Base-by-base conservation (phyloP, 768 basidiomycete species). In the Lentinula detonsa region DNA sequence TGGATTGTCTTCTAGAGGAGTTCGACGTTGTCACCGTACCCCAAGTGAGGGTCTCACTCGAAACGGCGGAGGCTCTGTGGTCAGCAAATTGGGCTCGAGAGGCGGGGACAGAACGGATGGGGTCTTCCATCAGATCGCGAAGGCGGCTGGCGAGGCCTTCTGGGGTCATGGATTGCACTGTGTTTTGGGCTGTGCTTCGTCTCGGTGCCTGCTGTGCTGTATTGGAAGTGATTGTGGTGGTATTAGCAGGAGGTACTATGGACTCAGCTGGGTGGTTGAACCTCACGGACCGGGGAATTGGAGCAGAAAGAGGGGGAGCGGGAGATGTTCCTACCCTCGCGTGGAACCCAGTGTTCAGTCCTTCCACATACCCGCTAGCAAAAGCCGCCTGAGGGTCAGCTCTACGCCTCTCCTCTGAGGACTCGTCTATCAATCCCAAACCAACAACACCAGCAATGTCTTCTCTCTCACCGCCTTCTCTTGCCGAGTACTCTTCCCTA, bases 391-490 rank as follows among this genome's bases (percentile, higher is more conserved):
- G 16, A 49, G 57, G 45, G 21, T 42, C 40, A 43, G 16, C 35
- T 37, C 10, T 6, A 16, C 57, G 57, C 23, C 46, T 46, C 2
- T 59, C 57, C 57, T 59, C 57, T 4, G 34, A 33, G 7, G 43
- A 48, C n/a, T 60, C 59, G 43, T 60, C 59, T 49, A 60, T 52
- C 40, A 60, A 42, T 9, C 59, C 59, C 40, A 60, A 49, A 49
- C 49, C 50, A 3, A 35, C 39, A 15, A 60, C 59, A 43, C 59
- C 59, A 50, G 50, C 28, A 5, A 60, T 60, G 9, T 21, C 59
- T 31, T 60, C 59, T 33, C 59, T 50, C 18, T 21, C 43, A 18
- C 5, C 31, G 13, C 37, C 42, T 13, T 43, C 55, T 45, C 55
- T 31, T 18, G 13, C 15, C 18, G 9, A 6, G 40, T 23, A 18